These are phyloP conservation scores for Monosporascus sp. DNA, from an alignment of 2,329 filamentous ascomycete genomes.

Conservation along the genomic window DNA sequence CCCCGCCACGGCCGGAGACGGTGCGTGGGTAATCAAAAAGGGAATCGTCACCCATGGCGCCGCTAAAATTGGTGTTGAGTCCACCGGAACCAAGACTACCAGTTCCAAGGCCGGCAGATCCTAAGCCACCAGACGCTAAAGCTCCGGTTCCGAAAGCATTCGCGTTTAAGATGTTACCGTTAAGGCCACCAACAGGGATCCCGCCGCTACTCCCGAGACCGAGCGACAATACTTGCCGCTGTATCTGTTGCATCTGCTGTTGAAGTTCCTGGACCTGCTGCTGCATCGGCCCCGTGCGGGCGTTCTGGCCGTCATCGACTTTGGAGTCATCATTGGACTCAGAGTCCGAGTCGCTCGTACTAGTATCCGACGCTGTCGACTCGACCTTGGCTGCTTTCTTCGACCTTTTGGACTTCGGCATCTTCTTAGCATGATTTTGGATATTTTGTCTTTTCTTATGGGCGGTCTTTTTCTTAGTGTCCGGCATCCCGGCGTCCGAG, in stretches of 20 bases:
- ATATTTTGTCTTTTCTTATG: not conserved
- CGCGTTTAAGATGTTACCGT: conserved; percentile 1
- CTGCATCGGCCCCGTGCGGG: conserved; percentile 9
- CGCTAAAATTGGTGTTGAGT: not conserved
- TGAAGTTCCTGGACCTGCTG: conserved; percentile 19
- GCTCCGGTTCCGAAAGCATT: not conserved
- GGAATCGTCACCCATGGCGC: not conserved
- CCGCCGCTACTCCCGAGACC: not conserved
- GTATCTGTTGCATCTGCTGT: conserved; percentile 19
- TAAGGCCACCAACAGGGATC: not conserved
- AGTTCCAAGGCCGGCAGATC: conserved; percentile 1
- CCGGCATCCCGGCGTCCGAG: not conserved
- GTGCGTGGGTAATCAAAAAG: not conserved
- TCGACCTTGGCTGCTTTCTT: conserved; percentile 10
- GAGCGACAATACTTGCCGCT: conserved; percentile 9
- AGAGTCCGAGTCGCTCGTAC: conserved; percentile 20
- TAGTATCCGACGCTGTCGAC: not conserved
- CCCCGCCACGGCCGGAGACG: not conserved
- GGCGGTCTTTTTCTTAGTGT: not conserved
- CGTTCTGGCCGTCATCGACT: conserved; percentile 11
- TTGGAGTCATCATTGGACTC: conserved; percentile 15
- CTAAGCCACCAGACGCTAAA: not conserved
- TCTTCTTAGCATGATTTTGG: conserved; percentile 9
- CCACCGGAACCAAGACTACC: not conserved
- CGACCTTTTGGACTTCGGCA: conserved; percentile 10